Evolutionary conservation across 148 eudicot genomes (phyloP).

Genomic region (Chenopodium berlandieri): DNA sequence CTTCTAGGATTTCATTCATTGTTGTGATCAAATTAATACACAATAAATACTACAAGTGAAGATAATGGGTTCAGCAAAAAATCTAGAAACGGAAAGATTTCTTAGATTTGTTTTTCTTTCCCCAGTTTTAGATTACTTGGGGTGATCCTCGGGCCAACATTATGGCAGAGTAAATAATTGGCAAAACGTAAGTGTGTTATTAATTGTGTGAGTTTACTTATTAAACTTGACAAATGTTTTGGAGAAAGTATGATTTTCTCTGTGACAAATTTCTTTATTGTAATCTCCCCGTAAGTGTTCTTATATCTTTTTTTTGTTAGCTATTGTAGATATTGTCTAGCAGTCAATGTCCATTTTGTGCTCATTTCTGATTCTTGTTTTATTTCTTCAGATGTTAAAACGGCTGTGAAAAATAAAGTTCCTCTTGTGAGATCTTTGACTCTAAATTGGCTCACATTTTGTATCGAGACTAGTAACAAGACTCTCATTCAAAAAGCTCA

Average conservation of each 20-base stretch:
- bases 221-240: not conserved
- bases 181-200: not conserved
- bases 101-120: not conserved
- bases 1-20: not conserved
- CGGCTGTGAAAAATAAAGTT: slow-evolving; percentile 88
- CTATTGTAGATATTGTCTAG: not conserved
- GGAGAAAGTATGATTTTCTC: not conserved
- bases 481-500: slow-evolving; percentile 75
- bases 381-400: slow-evolving; percentile 67
- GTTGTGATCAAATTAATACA: not conserved
- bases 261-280: not conserved
- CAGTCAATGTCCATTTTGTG: no score
- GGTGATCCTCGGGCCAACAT: not conserved
- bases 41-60: not conserved
- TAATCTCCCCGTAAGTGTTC: not conserved
- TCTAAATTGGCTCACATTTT: slow-evolving; percentile 84
- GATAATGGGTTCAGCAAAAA: not conserved
- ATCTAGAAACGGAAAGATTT: not conserved
- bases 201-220: not conserved
- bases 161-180: not conserved
- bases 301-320: not conserved
- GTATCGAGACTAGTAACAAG: slow-evolving; percentile 89
- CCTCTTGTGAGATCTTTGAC: slow-evolving; percentile 92
- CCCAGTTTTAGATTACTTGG: no score
- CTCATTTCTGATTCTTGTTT: slow-evolving; percentile 3